Evolutionary conservation across 805 yeast genomes (phyloP), one percentile per base, ranked within the genome.

Genomic region (Candida caryicola): DNA sequence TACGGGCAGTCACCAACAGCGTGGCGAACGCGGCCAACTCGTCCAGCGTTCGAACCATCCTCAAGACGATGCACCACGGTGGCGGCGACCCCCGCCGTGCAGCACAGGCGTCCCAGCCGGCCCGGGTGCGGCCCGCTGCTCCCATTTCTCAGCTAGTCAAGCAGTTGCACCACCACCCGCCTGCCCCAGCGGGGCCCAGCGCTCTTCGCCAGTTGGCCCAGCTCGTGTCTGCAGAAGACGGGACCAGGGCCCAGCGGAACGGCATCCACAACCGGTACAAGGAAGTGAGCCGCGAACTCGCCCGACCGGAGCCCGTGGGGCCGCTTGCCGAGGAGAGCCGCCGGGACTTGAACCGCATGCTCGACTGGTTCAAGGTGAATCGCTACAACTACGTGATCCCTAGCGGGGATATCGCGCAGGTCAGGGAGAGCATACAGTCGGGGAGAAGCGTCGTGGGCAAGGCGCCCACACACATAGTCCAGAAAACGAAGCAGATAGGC

Each of bases 321-420:
- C 7, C 7, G 10, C 10, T 21, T 7, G 25, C 25, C 26, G 39
- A 30, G n/a, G 17, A 13, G 25, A 17, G 8, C 23, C 13, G 17
- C 14, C 29, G 4, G 21, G 17, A 25, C 2, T 23, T 2, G 25
- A 23, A 18, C 18, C 23, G n/a, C 34, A 4, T 16, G 16, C n/a
- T 43, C 4, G 40, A 41, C 5, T 38, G 45, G 44, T 44, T 43
- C 36, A 37, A 38, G 21, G 17, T 37, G 1, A 29, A 36, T 13
- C 34, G 47, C 5, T 43, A 23, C 34, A 31, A 43, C 15, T 43
- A 43, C 14, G 19, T 36, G 5, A 17, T 31, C 4, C 15, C 16
- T 2, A 25, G 25, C 33, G 7, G 15, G 9, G 7, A 7, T 34
- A 18, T 7, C n/a, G 10, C 17, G 6, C 1, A n/a, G n/a, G 17